Base-by-base conservation (phyloP, 768 basidiomycete genomes). In the Clavaria fumosa region DNA sequence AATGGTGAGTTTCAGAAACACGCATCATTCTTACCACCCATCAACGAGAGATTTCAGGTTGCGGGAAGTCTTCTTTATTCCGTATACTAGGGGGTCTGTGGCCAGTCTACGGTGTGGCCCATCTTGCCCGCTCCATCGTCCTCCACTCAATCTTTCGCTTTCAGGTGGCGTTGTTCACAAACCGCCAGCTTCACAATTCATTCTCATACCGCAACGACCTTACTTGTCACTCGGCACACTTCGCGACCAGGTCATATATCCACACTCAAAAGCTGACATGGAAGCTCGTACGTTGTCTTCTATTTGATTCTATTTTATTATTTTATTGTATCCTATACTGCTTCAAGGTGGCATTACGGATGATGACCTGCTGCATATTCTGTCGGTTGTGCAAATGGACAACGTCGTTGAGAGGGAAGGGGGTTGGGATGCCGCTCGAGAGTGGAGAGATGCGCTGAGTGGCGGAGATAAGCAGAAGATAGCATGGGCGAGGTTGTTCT, bases 401-500 rank as follows among this genome's bases (percentile, higher is more conserved):
- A 59, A 64, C 49, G 71, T 96, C 34, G 83, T 96, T 4, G 83
- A 86, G 49, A 71, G 90, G 18, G 93, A 97, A 57, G 93, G 93
- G n/a, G 93, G 93, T 9, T 96, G 90, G 90, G 81, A 84, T 49
- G 64, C 67, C 5, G 66, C 70, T n/a, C 69, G 78, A 34, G 93
- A 96, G 50, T 97, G 93, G 93, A 71, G 86, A 44, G 90, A 95
- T 53, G 72, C 83, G 2, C 59, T 97, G 23, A 89, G 84, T 50
- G 91, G 93, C 1, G 91, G 91, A 14, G 93, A 95, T 55, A 88
- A 97, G 55, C 91, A 97, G 59, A 78, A 91, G 60, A 81, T 97
- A 40, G 93, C 93, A 0, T 96, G 93, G 89, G 93, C 89, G 9
- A 64, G 93, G 47, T 56, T 99, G 47, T 99, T 96, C 53, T 99